Conservation (phyloP, 192 early-diverging fungal genomes). For the Coemansia sp. region DNA sequence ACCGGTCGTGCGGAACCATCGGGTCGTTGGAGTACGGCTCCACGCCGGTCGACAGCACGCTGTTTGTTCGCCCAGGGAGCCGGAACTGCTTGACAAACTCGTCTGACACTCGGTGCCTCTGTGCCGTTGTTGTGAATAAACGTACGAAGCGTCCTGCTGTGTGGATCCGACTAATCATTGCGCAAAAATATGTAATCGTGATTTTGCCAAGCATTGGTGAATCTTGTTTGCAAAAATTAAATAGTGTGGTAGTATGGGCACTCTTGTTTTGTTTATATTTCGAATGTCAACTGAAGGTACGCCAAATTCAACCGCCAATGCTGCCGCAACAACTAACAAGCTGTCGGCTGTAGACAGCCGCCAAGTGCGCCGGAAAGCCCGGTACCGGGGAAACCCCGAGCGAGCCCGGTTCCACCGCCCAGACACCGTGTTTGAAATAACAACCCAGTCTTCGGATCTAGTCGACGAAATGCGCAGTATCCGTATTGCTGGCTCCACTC, state of each 20-base stretch:
- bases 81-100: conserved; percentile 36
- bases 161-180: neutral
- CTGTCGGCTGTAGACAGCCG: conserved; percentile 8
- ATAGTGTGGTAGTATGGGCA: too few species aligned
- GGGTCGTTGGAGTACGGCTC: conserved; percentile 44
- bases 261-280: neutral
- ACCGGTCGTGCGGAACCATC: conserved; percentile 37
- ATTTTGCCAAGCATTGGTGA: neutral
- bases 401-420: conserved; percentile 41
- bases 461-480: conserved; percentile 13
- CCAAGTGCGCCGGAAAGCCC: conserved; percentile 39
- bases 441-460: neutral
- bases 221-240: too few species aligned
- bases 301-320: neutral
- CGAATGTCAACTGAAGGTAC: neutral
- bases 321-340: too few species aligned
- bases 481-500: neutral
- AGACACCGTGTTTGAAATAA: conserved; percentile 32
- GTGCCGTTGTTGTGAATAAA: conserved; percentile 9
- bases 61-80: conserved; percentile 37
- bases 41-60: conserved; percentile 34
- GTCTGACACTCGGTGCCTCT: conserved; percentile 19
- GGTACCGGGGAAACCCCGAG: conserved; percentile 49
- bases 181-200: neutral
- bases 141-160: neutral